Percentiles rank a stretch among this genome's conserved stretches.
Conservation (phyloP, 2,329 filamentous ascomycete genomes). For the Fusarium pseudoanthophilum region DNA sequence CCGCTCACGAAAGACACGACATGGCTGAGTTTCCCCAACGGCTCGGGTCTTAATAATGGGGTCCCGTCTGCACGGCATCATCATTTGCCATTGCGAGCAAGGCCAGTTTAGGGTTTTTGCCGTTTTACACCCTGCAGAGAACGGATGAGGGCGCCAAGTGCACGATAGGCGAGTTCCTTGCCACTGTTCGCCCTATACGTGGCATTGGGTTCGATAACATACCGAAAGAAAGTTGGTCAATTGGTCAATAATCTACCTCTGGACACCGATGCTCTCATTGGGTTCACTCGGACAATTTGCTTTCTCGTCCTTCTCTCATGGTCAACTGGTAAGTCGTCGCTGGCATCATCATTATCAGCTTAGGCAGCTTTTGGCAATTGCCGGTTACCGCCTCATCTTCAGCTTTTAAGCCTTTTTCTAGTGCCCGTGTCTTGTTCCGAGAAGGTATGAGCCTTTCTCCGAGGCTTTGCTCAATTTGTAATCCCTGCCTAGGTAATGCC, state of each 20-base stretch:
- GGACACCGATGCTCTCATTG: neutral
- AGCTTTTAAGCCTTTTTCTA: slow-evolving; percentile 24
- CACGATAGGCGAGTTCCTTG: slow-evolving; percentile 3
- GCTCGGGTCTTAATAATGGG: slow-evolving; percentile 9
- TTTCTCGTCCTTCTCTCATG: neutral
- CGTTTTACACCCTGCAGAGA: slow-evolving; percentile 15
- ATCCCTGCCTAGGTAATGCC: slow-evolving; percentile 22
- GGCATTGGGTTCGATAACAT: neutral
- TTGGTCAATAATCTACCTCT: neutral
- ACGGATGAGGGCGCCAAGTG: neutral
- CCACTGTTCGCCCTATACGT: neutral
- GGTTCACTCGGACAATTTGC: neutral
- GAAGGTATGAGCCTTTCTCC: slow-evolving; percentile 9
- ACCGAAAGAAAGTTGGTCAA: neutral
- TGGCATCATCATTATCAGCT: neutral
- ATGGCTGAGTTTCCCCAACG: slow-evolving; percentile 17
- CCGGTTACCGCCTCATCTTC: slow-evolving; percentile 30
- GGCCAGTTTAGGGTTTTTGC: slow-evolving; percentile 31
- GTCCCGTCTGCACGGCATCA: neutral
- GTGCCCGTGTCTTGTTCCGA: slow-evolving; percentile 17
- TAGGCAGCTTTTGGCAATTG: slow-evolving; percentile 2
- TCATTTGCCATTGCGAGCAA: neutral
- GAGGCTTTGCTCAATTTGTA: slow-evolving; percentile 16
- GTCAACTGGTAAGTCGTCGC: neutral
- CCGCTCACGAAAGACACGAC: neutral